Evolutionary conservation across 345 rosid genomes (phyloP).

Genomic region (Raphanus raphanistrum): DNA sequence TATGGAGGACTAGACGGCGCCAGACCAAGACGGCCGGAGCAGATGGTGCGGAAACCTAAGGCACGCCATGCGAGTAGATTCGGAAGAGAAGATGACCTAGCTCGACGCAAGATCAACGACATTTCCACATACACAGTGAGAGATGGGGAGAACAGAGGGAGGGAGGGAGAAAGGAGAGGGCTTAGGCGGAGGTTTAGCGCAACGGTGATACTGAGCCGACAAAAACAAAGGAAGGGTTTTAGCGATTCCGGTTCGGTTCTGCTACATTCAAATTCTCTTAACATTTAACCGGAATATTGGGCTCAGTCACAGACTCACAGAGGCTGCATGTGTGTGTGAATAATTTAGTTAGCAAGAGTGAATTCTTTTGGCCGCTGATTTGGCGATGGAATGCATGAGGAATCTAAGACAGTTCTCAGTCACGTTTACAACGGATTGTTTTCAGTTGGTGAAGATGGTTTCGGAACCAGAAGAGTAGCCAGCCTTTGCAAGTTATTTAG

Average conservation of each 20-base stretch:
- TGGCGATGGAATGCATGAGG: too few relatives aligned
- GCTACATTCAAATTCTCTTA: not conserved
- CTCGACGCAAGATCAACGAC: slow-evolving; percentile 56
- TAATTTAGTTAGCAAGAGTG: too few relatives aligned
- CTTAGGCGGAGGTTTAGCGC: slow-evolving; percentile 41
- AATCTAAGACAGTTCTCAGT: too few relatives aligned
- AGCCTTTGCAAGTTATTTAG: too few relatives aligned
- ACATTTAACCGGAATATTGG: not conserved
- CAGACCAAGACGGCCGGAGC: slow-evolving; percentile 59
- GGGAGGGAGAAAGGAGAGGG: slow-evolving; percentile 38
- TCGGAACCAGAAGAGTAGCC: too few relatives aligned
- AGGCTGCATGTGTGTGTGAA: not conserved
- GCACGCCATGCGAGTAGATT: slow-evolving; percentile 59
- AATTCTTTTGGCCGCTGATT: too few relatives aligned
- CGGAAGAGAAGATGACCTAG: slow-evolving; percentile 48
- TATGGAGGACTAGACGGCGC: slow-evolving; percentile 51
- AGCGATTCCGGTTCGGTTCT: slow-evolving; percentile 22
- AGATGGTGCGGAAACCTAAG: slow-evolving; percentile 53
- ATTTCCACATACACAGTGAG: slow-evolving; percentile 37
- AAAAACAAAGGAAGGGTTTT: slow-evolving; percentile 21
- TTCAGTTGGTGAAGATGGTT: too few relatives aligned
- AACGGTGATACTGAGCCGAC: slow-evolving; percentile 22
- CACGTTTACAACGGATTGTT: too few relatives aligned
- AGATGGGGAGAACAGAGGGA: not conserved
- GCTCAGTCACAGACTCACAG: not conserved